Conservation (phyloP, 257 asterid species). For the Primulina tabacum region DNA sequence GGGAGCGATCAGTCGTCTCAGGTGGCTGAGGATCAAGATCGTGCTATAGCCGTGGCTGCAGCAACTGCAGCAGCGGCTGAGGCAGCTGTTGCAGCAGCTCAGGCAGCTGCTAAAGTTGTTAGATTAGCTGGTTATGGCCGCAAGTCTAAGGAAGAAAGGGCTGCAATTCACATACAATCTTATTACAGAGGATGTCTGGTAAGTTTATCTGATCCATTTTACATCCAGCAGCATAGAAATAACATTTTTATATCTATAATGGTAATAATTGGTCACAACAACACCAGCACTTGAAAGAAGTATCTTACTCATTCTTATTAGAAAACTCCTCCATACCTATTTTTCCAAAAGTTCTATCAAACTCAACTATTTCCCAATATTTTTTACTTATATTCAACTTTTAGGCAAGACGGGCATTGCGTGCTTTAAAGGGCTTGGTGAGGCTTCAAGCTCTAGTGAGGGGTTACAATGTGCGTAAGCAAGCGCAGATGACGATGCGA, state of each 20-base stretch:
- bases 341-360: neutral
- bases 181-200: conserved; percentile 50
- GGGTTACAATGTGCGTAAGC: conserved; percentile 47
- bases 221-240: neutral
- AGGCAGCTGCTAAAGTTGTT: conserved; percentile 32
- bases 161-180: conserved; percentile 37
- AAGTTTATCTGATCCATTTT: conserved; percentile 3
- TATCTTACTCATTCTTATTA: neutral
- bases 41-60: conserved; percentile 35
- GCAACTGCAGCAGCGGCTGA: conserved; percentile 41
- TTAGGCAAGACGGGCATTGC: conserved; percentile 47
- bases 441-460: conserved; percentile 49
- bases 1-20: conserved; percentile 45
- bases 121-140: conserved; percentile 26
- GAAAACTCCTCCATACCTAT: neutral
- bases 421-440: conserved; percentile 50
- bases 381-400: neutral
- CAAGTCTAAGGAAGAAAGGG: conserved; percentile 20
- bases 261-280: neutral
- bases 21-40: conserved; percentile 26
- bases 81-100: conserved; percentile 37
- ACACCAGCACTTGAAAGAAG: neutral
- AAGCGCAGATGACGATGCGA: conserved; percentile 40
- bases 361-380: neutral
- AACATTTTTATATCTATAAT: too few relatives aligned